A percentile compares a stretch with the other conserved stretches of the same genome.
These are phyloP conservation scores for Sarocladiaceae sp. DNA, from an alignment of 2,329 filamentous ascomycete species.

Conservation along the genomic window DNA sequence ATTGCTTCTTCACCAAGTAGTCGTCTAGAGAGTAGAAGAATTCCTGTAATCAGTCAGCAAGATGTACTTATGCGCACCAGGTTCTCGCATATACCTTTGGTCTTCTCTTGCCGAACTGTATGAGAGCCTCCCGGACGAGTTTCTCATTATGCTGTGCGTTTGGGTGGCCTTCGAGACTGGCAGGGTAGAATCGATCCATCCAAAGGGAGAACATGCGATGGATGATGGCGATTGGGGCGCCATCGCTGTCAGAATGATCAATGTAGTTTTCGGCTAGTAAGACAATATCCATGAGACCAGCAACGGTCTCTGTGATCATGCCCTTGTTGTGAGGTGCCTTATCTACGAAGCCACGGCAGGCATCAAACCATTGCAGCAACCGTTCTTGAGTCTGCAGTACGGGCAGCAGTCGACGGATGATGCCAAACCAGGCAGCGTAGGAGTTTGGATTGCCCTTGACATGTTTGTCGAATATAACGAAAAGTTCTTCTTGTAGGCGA, in stretches of 20 bases:
- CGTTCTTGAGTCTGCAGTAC: constrained; percentile 57
- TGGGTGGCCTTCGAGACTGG: constrained; percentile 29
- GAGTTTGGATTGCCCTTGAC: constrained; percentile 51
- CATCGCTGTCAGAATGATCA: constrained; percentile 31
- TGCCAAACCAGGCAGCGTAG: constrained; percentile 61
- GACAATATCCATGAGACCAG: constrained; percentile 59
- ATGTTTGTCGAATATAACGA: constrained; percentile 58
- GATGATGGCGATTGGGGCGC: constrained; percentile 41
- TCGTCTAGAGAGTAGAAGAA: constrained; percentile 60
- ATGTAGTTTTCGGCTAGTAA: constrained; percentile 55
- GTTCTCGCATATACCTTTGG: constrained; percentile 40
- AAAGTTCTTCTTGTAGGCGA: constrained; percentile 66
- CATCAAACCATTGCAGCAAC: constrained; percentile 66
- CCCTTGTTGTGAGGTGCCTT: constrained; percentile 52
- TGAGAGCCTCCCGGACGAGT: constrained; percentile 44
- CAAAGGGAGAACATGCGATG: constrained; percentile 51
- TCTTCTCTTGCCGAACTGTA: constrained; percentile 59
- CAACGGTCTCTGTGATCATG: constrained; percentile 57
- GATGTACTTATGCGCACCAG: neutral
- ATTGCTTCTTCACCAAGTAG: constrained; percentile 57
- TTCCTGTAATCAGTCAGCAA: constrained; percentile 34
- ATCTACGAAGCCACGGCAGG: constrained; percentile 28
- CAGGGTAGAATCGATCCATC: constrained; percentile 41
- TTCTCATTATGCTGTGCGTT: constrained; percentile 40
- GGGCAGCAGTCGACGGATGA: constrained; percentile 58